Percentiles rank a stretch among this genome's conserved stretches.
These are phyloP conservation scores for Arctium lappa DNA, from an alignment of 129 eudicot species.

Conservation along the genomic window DNA sequence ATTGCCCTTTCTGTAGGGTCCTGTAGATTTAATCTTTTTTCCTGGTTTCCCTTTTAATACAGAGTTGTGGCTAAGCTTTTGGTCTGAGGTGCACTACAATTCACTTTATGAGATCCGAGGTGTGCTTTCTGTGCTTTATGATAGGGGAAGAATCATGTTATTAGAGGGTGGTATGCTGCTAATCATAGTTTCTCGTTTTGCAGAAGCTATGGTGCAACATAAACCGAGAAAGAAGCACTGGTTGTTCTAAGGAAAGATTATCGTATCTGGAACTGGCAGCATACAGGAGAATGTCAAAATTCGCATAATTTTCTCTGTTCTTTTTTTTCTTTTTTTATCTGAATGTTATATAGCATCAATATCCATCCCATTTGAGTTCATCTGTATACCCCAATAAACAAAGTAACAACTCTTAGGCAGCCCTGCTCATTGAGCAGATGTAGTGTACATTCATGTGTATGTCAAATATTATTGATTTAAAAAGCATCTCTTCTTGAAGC, in stretches of 20 bases:
- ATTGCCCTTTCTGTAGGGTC: neutral
- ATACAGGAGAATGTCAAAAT: neutral
- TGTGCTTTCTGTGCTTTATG: constrained; percentile 7
- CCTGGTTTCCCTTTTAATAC: neutral
- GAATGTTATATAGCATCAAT: constrained; percentile 9
- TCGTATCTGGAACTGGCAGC: neutral
- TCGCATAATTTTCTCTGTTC: neutral
- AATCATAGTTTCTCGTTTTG: constrained; percentile 15
- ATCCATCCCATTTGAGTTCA: neutral
- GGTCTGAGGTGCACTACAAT: constrained; percentile 93
- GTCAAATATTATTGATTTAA: constrained; percentile 4
- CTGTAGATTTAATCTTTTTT: neutral
- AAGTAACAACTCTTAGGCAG: neutral
- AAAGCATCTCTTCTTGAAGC: neutral
- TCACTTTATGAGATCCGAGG: constrained; percentile 73
- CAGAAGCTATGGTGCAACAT: constrained; percentile 54
- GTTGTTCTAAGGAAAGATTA: constrained; percentile 45
- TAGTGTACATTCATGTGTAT: constrained; percentile 15
- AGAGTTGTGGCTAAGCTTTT: constrained; percentile 86
- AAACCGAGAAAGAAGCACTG: constrained; percentile 78
- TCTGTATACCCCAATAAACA: constrained; percentile 15
- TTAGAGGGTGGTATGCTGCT: neutral
- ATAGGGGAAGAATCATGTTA: neutral
- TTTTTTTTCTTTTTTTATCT: neutral
- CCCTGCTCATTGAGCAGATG: neutral